Base-by-base conservation (phyloP, 192 early-diverging fungal genomes). In the Coemansia guatemalensis region DNA sequence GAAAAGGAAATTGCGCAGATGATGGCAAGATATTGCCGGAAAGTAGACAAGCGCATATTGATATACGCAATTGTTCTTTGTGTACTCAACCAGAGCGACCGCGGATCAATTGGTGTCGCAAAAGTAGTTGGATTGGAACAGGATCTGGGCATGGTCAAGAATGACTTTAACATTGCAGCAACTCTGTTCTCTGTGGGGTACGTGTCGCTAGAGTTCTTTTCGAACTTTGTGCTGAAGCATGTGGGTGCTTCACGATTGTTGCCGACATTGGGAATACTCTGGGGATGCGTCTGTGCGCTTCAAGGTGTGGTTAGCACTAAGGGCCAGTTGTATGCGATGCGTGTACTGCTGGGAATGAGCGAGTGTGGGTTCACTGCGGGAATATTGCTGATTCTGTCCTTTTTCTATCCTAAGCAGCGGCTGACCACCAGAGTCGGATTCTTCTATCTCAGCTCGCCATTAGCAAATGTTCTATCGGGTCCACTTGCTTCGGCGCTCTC, bases 311-410 rank as follows among this genome's bases (percentile, higher is more conserved):
- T 81, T 12, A 47, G 22, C 9, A 81, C 72, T 23, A 69, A 66
- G 35, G 48, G 35, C 6, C 69, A 75, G 73, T 64, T 81, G 32
- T 75, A 60, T 35, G 73, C 62, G 7, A 73, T 75, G 72, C 73
- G 78, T 9, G 3, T 75, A 1, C 32, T 81, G 5, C 49, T 81
- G 32, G 78, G 78, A 14, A 73, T 75, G 73, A 39, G 66, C 29
- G 78, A 81, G 24, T 74, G 73, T 52, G 78, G 78, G 8, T 81
- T 81, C 29, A 69, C 73, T 3, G 55, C 73, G 0, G 78, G 78
- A 0, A 73, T 71, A 4, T 32, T 75, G 51, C 53, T 75, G 27
- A 69, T 72, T 1, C 22, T 81, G 53, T 75, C 78, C 55, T 81
- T 81, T 30, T 81, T 62, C 39, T 81, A 81, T 49, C 78, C 78